These are phyloP conservation scores for Candida boidinii DNA, from an alignment of 805 yeast genomes.

Conservation along the genomic window DNA sequence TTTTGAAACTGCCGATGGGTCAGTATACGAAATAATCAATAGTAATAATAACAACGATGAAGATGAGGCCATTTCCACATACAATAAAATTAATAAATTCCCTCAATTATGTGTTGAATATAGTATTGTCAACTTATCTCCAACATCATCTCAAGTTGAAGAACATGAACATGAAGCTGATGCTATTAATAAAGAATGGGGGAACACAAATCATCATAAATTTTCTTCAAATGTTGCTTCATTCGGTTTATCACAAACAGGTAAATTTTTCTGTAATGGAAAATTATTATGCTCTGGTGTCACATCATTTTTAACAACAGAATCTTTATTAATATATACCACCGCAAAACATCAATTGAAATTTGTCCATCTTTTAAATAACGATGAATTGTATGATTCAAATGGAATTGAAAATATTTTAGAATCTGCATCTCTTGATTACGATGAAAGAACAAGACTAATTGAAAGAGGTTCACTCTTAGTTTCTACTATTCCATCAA, in stretches of 20 bases:
- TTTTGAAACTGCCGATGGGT: constrained; percentile 57
- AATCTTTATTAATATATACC: constrained; percentile 67
- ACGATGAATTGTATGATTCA: constrained; percentile 13
- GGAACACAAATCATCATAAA: constrained; percentile 11
- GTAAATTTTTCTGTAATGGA: constrained; percentile 62
- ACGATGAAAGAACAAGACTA: constrained; percentile 79
- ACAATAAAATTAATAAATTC: constrained; percentile 37
- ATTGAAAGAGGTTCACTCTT: constrained; percentile 90
- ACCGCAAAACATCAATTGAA: constrained; percentile 81
- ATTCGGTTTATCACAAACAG: constrained; percentile 70
- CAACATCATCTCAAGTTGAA: no score
- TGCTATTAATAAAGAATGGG: constrained; percentile 1
- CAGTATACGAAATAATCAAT: constrained; percentile 39
- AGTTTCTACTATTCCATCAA: constrained; percentile 74
- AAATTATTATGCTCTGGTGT: constrained; percentile 60
- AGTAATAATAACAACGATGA: no score
- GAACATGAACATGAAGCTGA: constrained; percentile 18
- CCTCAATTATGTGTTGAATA: constrained; percentile 64
- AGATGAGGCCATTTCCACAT: constrained; percentile 19
- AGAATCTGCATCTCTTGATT: constrained; percentile 7
- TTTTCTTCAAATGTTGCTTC: constrained; percentile 25
- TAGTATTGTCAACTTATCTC: constrained; percentile 38
- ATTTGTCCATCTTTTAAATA: constrained; percentile 56
- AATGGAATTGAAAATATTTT: constrained; percentile 7
- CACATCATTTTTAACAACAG: constrained; percentile 72